phyloP scores from a whole-genome alignment of 805 yeast genomes.

The Metschnikowia cubensis region DNA sequence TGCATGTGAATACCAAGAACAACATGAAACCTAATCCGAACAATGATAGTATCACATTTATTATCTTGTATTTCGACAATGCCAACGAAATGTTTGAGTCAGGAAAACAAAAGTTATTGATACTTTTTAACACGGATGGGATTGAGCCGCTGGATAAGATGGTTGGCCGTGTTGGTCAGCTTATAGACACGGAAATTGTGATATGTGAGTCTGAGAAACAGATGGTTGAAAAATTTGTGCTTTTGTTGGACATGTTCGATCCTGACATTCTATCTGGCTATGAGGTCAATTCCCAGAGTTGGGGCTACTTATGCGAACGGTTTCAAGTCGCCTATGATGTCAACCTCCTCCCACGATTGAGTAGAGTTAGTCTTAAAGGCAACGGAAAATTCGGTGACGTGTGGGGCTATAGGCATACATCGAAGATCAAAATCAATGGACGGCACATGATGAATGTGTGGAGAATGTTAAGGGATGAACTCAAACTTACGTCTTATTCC shows the following conservation, averaged over 20 bases:
- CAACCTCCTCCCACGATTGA: conserved; percentile 55
- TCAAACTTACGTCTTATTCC: conserved; percentile 63
- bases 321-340: conserved; percentile 40
- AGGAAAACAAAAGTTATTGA: conserved; percentile 5
- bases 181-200: conserved; percentile 1
- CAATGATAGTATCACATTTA: conserved; percentile 51
- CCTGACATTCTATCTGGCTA: conserved; percentile 88
- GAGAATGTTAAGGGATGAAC: conserved; percentile 65
- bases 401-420: conserved; percentile 81
- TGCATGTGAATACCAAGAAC: conserved; percentile 57
- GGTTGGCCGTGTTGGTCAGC: conserved; percentile 3
- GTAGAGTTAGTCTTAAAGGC: conserved; percentile 51
- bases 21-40: conserved; percentile 58
- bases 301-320: conserved; percentile 87
- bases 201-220: conserved; percentile 44
- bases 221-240: conserved; percentile 53
- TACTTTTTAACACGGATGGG: conserved; percentile 8
- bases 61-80: conserved; percentile 62
- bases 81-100: conserved; percentile 19
- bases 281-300: conserved; percentile 73
- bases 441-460: conserved; percentile 83
- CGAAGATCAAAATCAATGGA: conserved; percentile 67
- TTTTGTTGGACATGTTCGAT: conserved; percentile 58
- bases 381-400: conserved; percentile 57
- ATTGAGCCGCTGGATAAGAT: not conserved